Evolutionary conservation across 192 early-diverging fungal species (phyloP).

Genomic region (Umbelopsis isabellina): DNA sequence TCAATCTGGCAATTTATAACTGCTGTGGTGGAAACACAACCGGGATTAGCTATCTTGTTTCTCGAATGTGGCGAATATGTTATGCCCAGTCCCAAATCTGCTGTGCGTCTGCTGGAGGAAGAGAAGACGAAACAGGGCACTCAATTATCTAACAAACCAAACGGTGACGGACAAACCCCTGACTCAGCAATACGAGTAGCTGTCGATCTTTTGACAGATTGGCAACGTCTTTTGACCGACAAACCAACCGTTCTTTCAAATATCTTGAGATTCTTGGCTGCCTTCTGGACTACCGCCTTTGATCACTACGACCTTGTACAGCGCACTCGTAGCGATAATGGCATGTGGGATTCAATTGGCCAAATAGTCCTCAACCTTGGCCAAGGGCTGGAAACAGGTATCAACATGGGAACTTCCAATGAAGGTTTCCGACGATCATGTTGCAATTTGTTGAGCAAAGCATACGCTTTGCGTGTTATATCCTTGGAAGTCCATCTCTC

Average conservation of each 20-base stretch:
- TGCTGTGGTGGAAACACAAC: conserved; percentile 45
- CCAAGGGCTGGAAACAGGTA: not conserved
- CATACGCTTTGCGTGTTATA: conserved; percentile 27
- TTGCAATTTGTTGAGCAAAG: conserved; percentile 28
- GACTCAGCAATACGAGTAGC: conserved; percentile 46
- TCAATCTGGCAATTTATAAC: conserved; percentile 55
- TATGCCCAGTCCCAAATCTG: conserved; percentile 41
- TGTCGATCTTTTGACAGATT: conserved; percentile 40
- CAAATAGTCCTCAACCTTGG: conserved; percentile 36
- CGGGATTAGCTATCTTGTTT: conserved; percentile 45
- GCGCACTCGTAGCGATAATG: conserved; percentile 39
- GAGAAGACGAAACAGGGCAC: conserved; percentile 34
- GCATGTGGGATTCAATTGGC: conserved; percentile 47
- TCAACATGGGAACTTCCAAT: not conserved
- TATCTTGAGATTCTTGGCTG: conserved; percentile 47
- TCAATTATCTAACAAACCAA: not conserved
- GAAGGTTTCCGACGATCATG: conserved; percentile 24
- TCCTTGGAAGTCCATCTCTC: conserved; percentile 32
- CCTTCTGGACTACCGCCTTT: conserved; percentile 51
- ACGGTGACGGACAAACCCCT: not conserved
- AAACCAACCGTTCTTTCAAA: conserved; percentile 49
- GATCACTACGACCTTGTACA: conserved; percentile 44
- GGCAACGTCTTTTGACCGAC: conserved; percentile 29
- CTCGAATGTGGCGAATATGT: conserved; percentile 35
- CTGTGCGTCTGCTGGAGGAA: conserved; percentile 26